Conservation (phyloP, 179 eudicot species). For the Vitellaria paradoxa region DNA sequence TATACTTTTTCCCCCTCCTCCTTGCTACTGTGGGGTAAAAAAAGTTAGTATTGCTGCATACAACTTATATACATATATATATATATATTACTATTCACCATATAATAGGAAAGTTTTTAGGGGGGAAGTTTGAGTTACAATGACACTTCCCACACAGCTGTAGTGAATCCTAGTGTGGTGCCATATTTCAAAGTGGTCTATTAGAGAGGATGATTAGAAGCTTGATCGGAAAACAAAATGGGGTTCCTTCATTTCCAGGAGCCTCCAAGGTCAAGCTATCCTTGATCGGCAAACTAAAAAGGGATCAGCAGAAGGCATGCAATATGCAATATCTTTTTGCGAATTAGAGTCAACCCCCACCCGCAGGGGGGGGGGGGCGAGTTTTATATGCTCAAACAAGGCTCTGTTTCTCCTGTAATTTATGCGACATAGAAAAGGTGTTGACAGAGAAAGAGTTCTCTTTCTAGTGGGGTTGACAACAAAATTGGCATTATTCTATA, state of each 20-base stretch:
- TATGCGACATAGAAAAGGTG: neutral
- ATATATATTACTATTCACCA: neutral
- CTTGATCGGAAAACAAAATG: neutral
- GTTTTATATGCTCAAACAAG: neutral
- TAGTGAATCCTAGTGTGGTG: neutral
- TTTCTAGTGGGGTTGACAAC: neutral
- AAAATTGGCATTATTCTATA: neutral
- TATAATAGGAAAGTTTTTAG: too few species aligned
- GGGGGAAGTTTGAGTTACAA: neutral
- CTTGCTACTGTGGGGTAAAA: too few species aligned
- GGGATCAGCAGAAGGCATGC: neutral
- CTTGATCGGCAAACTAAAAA: neutral
- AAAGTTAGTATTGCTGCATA: neutral
- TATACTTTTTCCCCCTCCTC: too few species aligned
- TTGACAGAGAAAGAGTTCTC: neutral
- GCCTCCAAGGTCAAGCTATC: too few species aligned
- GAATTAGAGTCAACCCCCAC: neutral
- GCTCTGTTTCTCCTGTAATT: neutral
- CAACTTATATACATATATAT: too few species aligned
- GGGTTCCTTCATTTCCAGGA: neutral
- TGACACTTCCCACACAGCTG: too few species aligned
- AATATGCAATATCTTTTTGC: neutral
- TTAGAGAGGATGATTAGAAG: neutral
- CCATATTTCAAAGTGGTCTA: neutral
- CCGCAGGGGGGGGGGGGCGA: too few species aligned